Conservation (phyloP, 2,329 filamentous ascomycete species). For the Penicillium sp. region DNA sequence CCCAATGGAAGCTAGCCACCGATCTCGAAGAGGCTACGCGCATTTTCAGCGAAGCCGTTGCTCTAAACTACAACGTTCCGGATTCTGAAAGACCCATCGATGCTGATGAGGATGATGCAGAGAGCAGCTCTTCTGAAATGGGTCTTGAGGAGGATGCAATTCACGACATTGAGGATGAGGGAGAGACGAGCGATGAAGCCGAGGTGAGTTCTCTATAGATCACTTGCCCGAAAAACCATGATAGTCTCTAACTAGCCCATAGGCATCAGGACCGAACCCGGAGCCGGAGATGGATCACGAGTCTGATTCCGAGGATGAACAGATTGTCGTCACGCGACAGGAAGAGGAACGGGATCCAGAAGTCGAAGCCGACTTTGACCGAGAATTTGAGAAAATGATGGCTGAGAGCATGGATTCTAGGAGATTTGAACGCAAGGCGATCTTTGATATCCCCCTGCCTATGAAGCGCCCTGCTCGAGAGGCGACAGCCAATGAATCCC, state of each 20-base stretch:
- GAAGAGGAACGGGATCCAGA: slow-evolving; percentile 90
- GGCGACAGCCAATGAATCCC: slow-evolving; percentile 40
- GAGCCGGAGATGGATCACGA: slow-evolving; percentile 49
- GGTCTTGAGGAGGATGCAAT: slow-evolving; percentile 63
- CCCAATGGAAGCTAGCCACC: slow-evolving; percentile 86
- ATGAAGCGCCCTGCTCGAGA: slow-evolving; percentile 72
- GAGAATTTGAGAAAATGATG: slow-evolving; percentile 98
- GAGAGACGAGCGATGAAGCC: slow-evolving; percentile 51
- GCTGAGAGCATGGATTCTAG: slow-evolving; percentile 91
- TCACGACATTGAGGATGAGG: slow-evolving; percentile 57
- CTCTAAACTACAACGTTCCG: slow-evolving; percentile 81
- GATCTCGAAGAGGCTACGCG: slow-evolving; percentile 79
- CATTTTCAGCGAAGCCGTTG: slow-evolving; percentile 82
- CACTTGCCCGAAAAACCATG: background rate
- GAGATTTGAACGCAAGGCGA: slow-evolving; percentile 90
- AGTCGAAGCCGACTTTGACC: slow-evolving; percentile 94
- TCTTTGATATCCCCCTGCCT: slow-evolving; percentile 96
- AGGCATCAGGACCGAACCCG: slow-evolving; percentile 47
- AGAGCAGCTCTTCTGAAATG: slow-evolving; percentile 73
- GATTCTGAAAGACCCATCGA: slow-evolving; percentile 69
- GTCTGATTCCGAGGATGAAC: slow-evolving; percentile 72
- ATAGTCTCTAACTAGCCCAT: slow-evolving; percentile 1
- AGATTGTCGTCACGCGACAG: slow-evolving; percentile 86
- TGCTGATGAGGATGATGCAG: slow-evolving; percentile 72
- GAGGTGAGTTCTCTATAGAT: slow-evolving; percentile 31